phyloP scores from a whole-genome alignment of 2,329 filamentous ascomycete species.

The Hypoxylon sp. region DNA sequence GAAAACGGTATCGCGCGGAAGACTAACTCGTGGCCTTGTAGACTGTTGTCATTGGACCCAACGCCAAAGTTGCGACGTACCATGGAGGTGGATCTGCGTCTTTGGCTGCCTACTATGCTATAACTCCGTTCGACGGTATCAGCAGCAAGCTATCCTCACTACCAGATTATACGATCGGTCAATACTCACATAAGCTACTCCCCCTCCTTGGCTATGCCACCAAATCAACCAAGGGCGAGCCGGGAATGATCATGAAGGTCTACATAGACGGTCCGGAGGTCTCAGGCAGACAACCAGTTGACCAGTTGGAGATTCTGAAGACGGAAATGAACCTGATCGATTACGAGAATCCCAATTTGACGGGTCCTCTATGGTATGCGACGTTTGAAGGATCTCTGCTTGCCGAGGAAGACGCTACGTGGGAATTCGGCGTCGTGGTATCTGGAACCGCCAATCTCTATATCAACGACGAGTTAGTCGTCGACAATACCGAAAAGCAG shows the following conservation, averaged over 20 bases:
- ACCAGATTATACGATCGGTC: conserved; percentile 70
- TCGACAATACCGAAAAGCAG: conserved; percentile 77
- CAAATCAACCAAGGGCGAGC: conserved; percentile 66
- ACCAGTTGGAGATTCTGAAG: conserved; percentile 63
- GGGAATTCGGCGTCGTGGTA: conserved; percentile 77
- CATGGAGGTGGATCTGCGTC: conserved; percentile 77
- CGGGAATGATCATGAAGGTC: conserved; percentile 73
- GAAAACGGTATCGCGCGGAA: too few relatives aligned
- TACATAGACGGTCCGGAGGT: conserved; percentile 71
- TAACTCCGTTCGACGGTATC: conserved; percentile 81
- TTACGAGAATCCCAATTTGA: conserved; percentile 68
- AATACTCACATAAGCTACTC: conserved; percentile 75
- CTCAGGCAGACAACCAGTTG: conserved; percentile 64
- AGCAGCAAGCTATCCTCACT: conserved; percentile 63
- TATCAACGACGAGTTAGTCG: conserved; percentile 72
- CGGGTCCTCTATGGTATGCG: conserved; percentile 68
- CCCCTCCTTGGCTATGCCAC: conserved; percentile 70
- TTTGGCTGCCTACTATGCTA: conserved; percentile 73
- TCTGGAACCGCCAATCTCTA: conserved; percentile 76
- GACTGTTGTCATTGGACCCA: conserved; percentile 71
- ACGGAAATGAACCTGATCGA: conserved; percentile 66
- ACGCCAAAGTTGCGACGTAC: conserved; percentile 69
- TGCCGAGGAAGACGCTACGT: conserved; percentile 71
- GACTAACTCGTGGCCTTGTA: conserved; percentile 37
- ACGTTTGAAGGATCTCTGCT: conserved; percentile 73